A percentile compares a stretch with the other conserved stretches of the same genome.
These are phyloP conservation scores for Stromatinia cepivora DNA, from an alignment of 2,329 filamentous ascomycete species.

Conservation along the genomic window DNA sequence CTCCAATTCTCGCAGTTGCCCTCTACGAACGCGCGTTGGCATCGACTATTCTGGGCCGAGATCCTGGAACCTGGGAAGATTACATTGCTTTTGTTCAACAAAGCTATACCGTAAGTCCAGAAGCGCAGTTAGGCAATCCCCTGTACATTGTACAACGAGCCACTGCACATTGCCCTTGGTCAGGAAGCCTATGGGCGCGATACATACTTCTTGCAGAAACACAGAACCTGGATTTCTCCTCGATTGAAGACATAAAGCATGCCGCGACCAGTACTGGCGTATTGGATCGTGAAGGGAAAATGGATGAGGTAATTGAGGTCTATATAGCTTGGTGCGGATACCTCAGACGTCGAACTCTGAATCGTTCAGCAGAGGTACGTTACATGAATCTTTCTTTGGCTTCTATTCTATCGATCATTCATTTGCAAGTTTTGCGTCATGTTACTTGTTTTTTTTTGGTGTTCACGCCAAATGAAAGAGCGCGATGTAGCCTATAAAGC, in stretches of 20 bases:
- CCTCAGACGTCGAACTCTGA: slow-evolving; percentile 60
- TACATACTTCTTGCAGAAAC: slow-evolving; percentile 84
- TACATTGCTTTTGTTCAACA: slow-evolving; percentile 49
- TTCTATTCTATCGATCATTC: too few relatives aligned
- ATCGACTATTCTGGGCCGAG: slow-evolving; percentile 62
- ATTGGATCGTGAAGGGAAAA: slow-evolving; percentile 73
- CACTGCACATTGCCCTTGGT: slow-evolving; percentile 90
- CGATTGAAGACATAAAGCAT: slow-evolving; percentile 89
- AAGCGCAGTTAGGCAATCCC: slow-evolving; percentile 49
- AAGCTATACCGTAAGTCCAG: slow-evolving; percentile 35
- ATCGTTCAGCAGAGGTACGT: too few relatives aligned
- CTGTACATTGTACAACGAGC: slow-evolving; percentile 77
- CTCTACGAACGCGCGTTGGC: slow-evolving; percentile 78
- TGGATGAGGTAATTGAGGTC: slow-evolving; percentile 86
- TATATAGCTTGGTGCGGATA: slow-evolving; percentile 95
- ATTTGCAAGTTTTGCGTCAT: too few relatives aligned
- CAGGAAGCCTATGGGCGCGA: slow-evolving; percentile 85
- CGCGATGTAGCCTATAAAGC: too few relatives aligned
- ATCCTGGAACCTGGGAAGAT: slow-evolving; percentile 79
- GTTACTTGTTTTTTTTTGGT: too few relatives aligned
- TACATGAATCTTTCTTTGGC: too few relatives aligned
- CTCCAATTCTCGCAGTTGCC: slow-evolving; percentile 56
- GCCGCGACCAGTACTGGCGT: slow-evolving; percentile 83
- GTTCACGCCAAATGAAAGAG: too few relatives aligned
- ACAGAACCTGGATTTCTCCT: slow-evolving; percentile 70